phyloP scores from a whole-genome alignment of 345 rosid genomes.

The Noccaea bulbosa region DNA sequence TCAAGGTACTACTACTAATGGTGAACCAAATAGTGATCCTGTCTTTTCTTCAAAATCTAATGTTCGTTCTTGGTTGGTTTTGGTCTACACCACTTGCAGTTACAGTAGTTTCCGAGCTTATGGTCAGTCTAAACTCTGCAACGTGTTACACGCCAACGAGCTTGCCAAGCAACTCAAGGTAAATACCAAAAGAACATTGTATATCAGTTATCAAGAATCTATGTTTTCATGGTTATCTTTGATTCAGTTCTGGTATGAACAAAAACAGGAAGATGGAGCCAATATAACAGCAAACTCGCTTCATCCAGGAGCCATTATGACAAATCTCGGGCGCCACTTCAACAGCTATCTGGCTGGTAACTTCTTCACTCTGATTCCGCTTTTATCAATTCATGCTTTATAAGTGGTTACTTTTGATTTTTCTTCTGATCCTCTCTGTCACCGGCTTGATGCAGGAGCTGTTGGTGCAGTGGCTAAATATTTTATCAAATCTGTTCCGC shows the following conservation, averaged over 20 bases:
- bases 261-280: slow-evolving; percentile 59
- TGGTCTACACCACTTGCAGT: slow-evolving; percentile 42
- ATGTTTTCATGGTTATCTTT: neutral
- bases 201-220: slow-evolving; percentile 1
- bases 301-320: slow-evolving; percentile 72
- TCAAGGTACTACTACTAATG: slow-evolving; percentile 45
- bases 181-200: neutral
- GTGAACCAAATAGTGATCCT: neutral
- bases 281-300: slow-evolving; percentile 66
- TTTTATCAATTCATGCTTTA: neutral
- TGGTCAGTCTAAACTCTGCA: slow-evolving; percentile 59
- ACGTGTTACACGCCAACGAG: slow-evolving; percentile 48
- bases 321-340: slow-evolving; percentile 56
- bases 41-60: neutral
- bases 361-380: neutral
- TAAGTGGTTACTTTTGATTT: slow-evolving; percentile 1
- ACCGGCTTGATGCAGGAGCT: slow-evolving; percentile 32
- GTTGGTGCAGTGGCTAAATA: slow-evolving; percentile 40
- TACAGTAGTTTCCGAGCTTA: slow-evolving; percentile 53
- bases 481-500: slow-evolving; percentile 41
- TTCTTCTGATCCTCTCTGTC: slow-evolving; percentile 4
- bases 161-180: slow-evolving; percentile 57
- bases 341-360: slow-evolving; percentile 49
- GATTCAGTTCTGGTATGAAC: neutral
- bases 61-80: slow-evolving; percentile 11